These are phyloP conservation scores for Aspergillus taichungensis DNA, from an alignment of 495 filamentous ascomycete genomes.

Conservation along the genomic window DNA sequence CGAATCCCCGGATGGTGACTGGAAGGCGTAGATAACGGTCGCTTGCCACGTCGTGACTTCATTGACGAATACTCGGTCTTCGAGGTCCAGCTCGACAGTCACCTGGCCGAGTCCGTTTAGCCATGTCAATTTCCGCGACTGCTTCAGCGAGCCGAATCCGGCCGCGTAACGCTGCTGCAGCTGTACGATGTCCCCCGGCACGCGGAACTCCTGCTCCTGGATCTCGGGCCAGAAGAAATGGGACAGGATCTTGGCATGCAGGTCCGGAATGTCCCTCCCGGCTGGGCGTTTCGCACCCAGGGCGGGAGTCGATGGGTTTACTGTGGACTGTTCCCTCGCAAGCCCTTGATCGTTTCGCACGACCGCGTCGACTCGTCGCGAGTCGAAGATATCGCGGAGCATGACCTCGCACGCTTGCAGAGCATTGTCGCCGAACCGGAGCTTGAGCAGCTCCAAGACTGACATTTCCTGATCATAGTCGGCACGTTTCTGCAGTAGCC, in stretches of 20 bases:
- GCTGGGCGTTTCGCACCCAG: not conserved
- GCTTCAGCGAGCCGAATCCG: conserved; percentile 73
- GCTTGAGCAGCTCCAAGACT: conserved; percentile 80
- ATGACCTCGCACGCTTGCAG: conserved; percentile 94
- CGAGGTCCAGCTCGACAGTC: conserved; percentile 70
- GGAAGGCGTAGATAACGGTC: conserved; percentile 81
- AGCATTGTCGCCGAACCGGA: conserved; percentile 75
- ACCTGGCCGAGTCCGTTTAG: conserved; percentile 73
- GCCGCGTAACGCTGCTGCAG: conserved; percentile 61
- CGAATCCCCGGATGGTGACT: conserved; percentile 31
- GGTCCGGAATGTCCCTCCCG: conserved; percentile 21
- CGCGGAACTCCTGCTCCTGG: conserved; percentile 62
- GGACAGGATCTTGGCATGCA: conserved; percentile 81
- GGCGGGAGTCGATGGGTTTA: not conserved
- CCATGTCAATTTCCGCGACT: conserved; percentile 80
- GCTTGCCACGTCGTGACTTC: conserved; percentile 84
- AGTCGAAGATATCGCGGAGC: conserved; percentile 89
- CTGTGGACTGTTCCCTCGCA: conserved; percentile 7
- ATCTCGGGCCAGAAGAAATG: conserved; percentile 91
- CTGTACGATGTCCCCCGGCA: conserved; percentile 54
- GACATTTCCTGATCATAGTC: conserved; percentile 68
- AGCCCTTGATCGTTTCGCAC: conserved; percentile 47
- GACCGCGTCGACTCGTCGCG: conserved; percentile 55
- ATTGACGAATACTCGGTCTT: conserved; percentile 65
- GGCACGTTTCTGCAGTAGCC: conserved; percentile 62